These are phyloP conservation scores for Eucalyptus polybractea DNA, from an alignment of 345 rosid species.

Conservation along the genomic window DNA sequence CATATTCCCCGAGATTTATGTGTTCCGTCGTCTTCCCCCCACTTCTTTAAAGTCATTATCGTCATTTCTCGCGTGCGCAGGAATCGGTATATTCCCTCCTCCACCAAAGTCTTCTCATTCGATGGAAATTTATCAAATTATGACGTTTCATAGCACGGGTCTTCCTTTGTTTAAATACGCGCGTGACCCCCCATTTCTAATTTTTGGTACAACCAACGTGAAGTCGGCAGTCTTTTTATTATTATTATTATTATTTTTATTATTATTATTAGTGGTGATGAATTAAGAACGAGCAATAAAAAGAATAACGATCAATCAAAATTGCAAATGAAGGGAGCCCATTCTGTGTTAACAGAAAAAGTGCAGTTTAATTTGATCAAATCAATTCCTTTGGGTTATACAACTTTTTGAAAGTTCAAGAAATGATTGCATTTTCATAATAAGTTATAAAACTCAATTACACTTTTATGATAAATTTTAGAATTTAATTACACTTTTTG, in stretches of 20 bases:
- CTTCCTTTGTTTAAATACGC: background rate
- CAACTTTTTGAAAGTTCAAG: fast-evolving
- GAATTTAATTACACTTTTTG: fast-evolving
- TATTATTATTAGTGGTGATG: background rate
- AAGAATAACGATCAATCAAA: background rate
- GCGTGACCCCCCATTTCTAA: background rate
- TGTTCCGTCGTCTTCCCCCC: background rate
- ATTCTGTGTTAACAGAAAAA: too few species aligned
- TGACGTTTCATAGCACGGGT: background rate
- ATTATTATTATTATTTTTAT: too few species aligned
- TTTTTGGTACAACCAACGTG: background rate
- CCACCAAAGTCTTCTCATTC: background rate
- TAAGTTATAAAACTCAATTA: fast-evolving
- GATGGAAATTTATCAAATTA: background rate
- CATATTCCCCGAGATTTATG: background rate
- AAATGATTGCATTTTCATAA: fast-evolving
- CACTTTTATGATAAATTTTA: fast-evolving
- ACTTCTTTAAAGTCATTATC: background rate
- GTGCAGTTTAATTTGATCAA: too few species aligned
- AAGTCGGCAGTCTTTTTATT: background rate
- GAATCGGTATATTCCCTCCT: background rate
- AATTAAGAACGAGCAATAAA: background rate
- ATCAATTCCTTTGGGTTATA: fast-evolving
- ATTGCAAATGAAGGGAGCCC: background rate
- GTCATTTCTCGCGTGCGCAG: background rate